Evolutionary conservation across 768 basidiomycete species (phyloP).

Genomic region (Mycena latifolia): DNA sequence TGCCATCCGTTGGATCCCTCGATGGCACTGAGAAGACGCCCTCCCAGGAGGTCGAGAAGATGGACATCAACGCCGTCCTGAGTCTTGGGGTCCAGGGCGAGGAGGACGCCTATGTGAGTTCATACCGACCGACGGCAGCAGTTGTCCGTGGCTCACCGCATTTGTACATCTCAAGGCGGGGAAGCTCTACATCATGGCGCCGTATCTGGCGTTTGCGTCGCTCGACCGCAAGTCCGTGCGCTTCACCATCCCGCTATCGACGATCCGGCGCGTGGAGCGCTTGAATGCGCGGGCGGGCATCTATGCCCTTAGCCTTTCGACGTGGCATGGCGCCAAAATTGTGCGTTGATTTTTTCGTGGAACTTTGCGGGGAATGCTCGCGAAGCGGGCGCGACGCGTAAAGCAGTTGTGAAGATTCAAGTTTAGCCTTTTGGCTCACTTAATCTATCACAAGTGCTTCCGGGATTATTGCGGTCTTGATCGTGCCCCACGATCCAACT

Average conservation of each 20-base stretch:
- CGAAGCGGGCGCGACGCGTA: slow-evolving; percentile 27
- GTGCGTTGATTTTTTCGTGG: slow-evolving; percentile 58
- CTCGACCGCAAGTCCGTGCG: slow-evolving; percentile 93
- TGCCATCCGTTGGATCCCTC: slow-evolving; percentile 35
- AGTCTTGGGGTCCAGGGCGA: slow-evolving; percentile 82
- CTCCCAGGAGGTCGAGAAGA: slow-evolving; percentile 66
- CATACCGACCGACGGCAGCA: not conserved
- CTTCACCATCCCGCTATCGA: slow-evolving; percentile 92
- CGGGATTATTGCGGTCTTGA: too few species aligned
- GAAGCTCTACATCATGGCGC: slow-evolving; percentile 88
- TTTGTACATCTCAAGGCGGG: slow-evolving; percentile 72
- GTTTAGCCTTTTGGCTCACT: slow-evolving; percentile 19
- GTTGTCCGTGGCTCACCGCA: slow-evolving; percentile 6
- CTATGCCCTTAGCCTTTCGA: slow-evolving; percentile 94
- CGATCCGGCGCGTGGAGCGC: slow-evolving; percentile 93
- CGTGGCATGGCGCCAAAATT: slow-evolving; percentile 96
- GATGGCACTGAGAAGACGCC: slow-evolving; percentile 42
- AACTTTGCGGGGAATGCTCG: not conserved
- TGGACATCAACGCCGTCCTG: slow-evolving; percentile 92
- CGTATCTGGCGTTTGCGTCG: slow-evolving; percentile 91
- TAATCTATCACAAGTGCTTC: slow-evolving; percentile 15
- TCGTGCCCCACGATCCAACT: too few species aligned
- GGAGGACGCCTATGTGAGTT: slow-evolving; percentile 95
- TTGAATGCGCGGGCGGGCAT: slow-evolving; percentile 94
- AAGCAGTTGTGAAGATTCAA: slow-evolving; percentile 2